Conservation (phyloP, 768 basidiomycete species). For the Exsudoporus frostii region DNA sequence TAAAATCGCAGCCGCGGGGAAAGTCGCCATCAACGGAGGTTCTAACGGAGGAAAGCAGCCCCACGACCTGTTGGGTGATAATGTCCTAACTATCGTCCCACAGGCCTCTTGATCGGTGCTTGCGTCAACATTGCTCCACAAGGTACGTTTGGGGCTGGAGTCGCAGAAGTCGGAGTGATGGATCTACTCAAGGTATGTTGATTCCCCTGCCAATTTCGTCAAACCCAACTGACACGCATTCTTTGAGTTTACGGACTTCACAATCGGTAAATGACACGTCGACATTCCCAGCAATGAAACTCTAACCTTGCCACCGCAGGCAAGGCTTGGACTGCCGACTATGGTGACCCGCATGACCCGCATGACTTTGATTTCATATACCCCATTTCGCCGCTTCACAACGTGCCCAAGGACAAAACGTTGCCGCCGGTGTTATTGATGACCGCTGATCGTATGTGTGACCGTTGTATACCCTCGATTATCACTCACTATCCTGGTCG, state of each 20-base stretch:
- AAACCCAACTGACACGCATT: not conserved
- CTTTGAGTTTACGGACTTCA: constrained; percentile 66
- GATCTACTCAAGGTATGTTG: constrained; percentile 67
- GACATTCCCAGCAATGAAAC: not conserved
- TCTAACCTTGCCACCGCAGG: constrained; percentile 36
- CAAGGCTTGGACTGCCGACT: constrained; percentile 76
- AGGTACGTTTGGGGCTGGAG: constrained; percentile 70
- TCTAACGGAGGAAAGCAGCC: constrained; percentile 69
- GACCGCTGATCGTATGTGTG: constrained; percentile 73
- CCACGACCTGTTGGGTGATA: not conserved
- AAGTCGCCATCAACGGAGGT: constrained; percentile 73
- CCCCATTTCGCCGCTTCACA: constrained; percentile 79
- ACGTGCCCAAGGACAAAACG: constrained; percentile 56
- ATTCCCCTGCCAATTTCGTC: not conserved
- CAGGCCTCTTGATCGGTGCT: constrained; percentile 81
- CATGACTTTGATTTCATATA: constrained; percentile 83
- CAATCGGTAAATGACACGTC: constrained; percentile 50
- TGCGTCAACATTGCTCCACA: constrained; percentile 77
- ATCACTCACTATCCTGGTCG: constrained; percentile 3
- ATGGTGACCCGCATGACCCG: constrained; percentile 70
- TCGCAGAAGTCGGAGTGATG: constrained; percentile 80
- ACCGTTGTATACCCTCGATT: not conserved
- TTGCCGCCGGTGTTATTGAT: constrained; percentile 72
- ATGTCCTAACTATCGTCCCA: not conserved
- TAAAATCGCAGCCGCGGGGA: constrained; percentile 64